Base-by-base conservation (phyloP, 257 asterid genomes). In the Solanum appendiculatum region DNA sequence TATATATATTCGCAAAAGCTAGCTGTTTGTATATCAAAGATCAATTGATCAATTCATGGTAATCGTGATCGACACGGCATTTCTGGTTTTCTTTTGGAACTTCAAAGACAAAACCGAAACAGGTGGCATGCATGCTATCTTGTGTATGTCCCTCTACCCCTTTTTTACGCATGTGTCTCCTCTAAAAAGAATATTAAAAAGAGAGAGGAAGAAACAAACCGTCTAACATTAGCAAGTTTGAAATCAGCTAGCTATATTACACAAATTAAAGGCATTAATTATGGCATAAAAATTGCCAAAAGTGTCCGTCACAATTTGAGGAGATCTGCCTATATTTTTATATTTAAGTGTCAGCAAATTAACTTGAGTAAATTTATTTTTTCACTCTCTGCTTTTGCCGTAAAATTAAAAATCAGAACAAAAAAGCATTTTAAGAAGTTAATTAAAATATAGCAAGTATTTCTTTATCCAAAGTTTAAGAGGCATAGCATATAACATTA, bases 111-210 rank as follows among this genome's bases (percentile, higher is more conserved):
- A 42, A 75, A 77, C 1, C 36, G 5, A 25, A 77, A 77, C 83
- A 94, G 93, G 95, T 94, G 95, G 91, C 96, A 63, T 20, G 86
- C 96, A 94, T 94, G 98, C 95, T 90, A 82, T 60, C 69, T 60
- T 60, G 12, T n/a, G 69, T n/a, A 60, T 60, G 33, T 60, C 33
- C 16, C 33, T 60, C 69, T 60, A n/a, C 15, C 15, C 15, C 3
- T 4, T 60, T 7, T 60, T 60, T 9, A 60, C 15, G 69, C 31
- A 16, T 58, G 29, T 60, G 0, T 60, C 31, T 5, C 7, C 6
- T 60, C 16, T 5, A 60, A 60, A n/a, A n/a, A n/a, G 31, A 60
- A 4, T 9, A 60, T n/a, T n/a, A 60, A 74, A 23, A 1, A 40
- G 34, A 40, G 80, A 72, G 29, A 11, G 12, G 3, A 13, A 60